Percentiles rank a stretch among this genome's conserved stretches.
Conservation (phyloP, 106 monocot species). For the Dendrobium huoshanense region DNA sequence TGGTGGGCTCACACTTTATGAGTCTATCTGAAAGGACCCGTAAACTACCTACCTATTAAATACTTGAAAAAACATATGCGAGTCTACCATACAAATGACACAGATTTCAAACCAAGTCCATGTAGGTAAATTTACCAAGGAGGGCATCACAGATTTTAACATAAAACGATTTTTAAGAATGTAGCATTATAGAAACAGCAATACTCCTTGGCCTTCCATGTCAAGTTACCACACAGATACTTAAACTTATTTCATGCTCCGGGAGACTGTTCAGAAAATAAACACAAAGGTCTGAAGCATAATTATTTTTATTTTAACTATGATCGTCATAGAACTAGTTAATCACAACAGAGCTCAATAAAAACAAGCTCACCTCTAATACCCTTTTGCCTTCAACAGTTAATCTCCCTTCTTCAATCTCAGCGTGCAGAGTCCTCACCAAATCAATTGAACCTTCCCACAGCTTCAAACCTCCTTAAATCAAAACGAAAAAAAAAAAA, state of each 20-base stretch:
- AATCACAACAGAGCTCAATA: background rate
- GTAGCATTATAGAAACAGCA: no score
- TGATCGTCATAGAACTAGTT: background rate
- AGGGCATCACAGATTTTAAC: no score
- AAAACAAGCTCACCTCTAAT: slow-evolving; percentile 55
- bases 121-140: no score
- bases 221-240: background rate
- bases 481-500: background rate
- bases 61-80: no score
- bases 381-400: slow-evolving; percentile 56
- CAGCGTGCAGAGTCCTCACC: slow-evolving; percentile 46
- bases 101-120: no score
- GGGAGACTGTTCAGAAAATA: background rate
- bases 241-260: background rate
- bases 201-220: background rate
- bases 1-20: no score
- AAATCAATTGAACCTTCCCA: slow-evolving; percentile 94
- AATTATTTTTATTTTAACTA: background rate
- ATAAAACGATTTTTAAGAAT: no score
- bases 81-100: no score
- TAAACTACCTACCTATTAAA: no score
- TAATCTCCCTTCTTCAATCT: slow-evolving; percentile 30
- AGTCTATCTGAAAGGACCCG: no score
- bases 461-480: slow-evolving; percentile 75
- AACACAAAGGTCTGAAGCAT: background rate